These are phyloP conservation scores for Cucurbitaria berberidis DNA, from an alignment of 2,329 filamentous ascomycete genomes.

Conservation along the genomic window DNA sequence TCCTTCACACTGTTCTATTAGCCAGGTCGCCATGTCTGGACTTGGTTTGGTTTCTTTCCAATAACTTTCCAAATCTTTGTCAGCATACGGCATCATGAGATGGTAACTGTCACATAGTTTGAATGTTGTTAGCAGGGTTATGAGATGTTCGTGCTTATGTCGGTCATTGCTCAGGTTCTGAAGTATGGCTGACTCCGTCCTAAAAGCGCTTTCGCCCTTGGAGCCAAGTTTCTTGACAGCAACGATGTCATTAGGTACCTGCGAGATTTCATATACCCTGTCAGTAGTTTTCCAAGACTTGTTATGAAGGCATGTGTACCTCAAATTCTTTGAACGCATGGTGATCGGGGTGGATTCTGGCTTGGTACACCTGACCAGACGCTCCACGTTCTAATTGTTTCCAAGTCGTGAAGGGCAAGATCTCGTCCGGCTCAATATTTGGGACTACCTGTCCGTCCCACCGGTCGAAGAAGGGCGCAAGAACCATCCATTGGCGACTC, in stretches of 20 bases:
- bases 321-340: too few species aligned
- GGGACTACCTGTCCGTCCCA: not conserved
- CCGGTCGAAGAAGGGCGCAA: not conserved
- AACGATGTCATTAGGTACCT: not conserved
- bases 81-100: constrained; percentile 15
- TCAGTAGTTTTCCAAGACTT: not conserved
- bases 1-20: not conserved
- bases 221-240: not conserved
- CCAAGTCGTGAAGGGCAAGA: not conserved
- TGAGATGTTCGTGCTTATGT: too few species aligned
- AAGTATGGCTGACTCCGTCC: too few species aligned
- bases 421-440: not conserved
- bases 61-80: constrained; percentile 3
- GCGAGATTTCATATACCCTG: constrained; percentile 3
- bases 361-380: constrained; percentile 1
- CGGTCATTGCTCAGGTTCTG: too few species aligned
- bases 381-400: not conserved
- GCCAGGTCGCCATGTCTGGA: too few species aligned
- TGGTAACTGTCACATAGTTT: not conserved
- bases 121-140: too few species aligned
- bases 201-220: too few species aligned
- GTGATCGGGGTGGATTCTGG: constrained; percentile 1
- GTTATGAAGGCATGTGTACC: too few species aligned
- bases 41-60: too few species aligned
- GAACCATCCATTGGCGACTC: not conserved